Percentiles rank a stretch among this genome's conserved stretches.
These are phyloP conservation scores for Solioccasus polychromus DNA, from an alignment of 768 basidiomycete species.

Conservation along the genomic window DNA sequence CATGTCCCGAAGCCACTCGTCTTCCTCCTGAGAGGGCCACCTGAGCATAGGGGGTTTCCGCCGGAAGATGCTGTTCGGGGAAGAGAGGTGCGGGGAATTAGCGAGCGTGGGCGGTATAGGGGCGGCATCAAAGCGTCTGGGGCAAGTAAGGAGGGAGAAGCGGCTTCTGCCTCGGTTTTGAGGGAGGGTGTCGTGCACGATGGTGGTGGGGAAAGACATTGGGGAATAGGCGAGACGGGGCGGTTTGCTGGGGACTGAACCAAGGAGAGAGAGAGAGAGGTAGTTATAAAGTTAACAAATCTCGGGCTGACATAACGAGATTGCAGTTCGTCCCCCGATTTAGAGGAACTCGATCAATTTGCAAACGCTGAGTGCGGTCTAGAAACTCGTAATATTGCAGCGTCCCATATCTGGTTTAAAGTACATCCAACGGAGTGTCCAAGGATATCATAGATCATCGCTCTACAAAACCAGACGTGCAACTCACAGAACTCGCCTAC, in stretches of 20 bases:
- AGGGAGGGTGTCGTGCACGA: conserved; percentile 14
- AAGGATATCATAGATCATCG: conserved; percentile 21
- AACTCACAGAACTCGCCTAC: conserved; percentile 50
- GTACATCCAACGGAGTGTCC: conserved; percentile 12
- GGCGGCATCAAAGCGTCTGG: conserved; percentile 31
- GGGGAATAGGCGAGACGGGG: not conserved
- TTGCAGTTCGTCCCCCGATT: conserved; percentile 14
- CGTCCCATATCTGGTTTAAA: conserved; percentile 3
- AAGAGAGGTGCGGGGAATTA: conserved; percentile 52
- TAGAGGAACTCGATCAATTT: conserved; percentile 20
- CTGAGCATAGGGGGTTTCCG: conserved; percentile 32
- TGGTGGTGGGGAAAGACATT: conserved; percentile 14
- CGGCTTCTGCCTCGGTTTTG: conserved; percentile 12
- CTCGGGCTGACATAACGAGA: conserved; percentile 26
- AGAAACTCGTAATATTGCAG: conserved; percentile 17
- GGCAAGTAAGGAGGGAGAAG: conserved; percentile 15
- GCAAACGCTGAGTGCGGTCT: conserved; percentile 18
- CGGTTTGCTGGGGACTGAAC: conserved; percentile 14
- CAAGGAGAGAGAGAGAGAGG: too few species aligned
- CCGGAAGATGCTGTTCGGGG: conserved; percentile 48
- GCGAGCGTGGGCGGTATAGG: conserved; percentile 60
- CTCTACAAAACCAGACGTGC: conserved; percentile 12
- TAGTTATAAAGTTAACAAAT: conserved; percentile 30
- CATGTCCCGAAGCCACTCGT: conserved; percentile 65
- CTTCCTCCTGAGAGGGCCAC: conserved; percentile 48